A percentile compares a stretch with the other conserved stretches of the same genome.
phyloP scores from a whole-genome alignment of 257 asterid species.

The Solanum habrochaites region DNA sequence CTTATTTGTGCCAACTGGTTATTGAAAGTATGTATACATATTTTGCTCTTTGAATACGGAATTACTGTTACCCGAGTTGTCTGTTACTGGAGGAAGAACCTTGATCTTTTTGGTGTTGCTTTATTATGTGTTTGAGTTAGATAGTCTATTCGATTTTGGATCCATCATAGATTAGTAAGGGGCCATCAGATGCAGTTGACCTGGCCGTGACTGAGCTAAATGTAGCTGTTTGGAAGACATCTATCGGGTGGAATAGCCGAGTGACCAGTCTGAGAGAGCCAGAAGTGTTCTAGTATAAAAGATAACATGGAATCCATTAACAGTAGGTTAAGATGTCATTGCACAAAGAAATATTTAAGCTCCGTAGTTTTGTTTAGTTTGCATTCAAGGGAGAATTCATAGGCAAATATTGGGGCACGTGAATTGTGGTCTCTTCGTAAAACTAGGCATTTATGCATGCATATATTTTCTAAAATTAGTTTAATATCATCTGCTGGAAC shows the following conservation, averaged over 20 bases:
- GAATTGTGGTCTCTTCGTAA: background rate
- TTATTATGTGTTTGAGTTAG: background rate
- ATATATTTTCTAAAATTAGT: background rate
- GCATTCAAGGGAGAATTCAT: background rate
- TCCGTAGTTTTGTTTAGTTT: background rate
- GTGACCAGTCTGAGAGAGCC: background rate
- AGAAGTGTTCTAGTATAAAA: background rate
- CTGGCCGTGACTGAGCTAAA: background rate
- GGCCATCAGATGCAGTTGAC: background rate
- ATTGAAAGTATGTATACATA: background rate
- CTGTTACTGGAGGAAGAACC: background rate
- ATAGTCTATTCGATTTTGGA: background rate
- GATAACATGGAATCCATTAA: background rate
- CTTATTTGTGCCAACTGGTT: background rate
- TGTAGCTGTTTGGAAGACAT: background rate
- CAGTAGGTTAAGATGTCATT: background rate
- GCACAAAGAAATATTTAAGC: background rate
- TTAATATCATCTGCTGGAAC: background rate
- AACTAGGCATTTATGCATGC: background rate
- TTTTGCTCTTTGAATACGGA: background rate
- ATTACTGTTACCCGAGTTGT: background rate
- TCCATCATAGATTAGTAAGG: background rate
- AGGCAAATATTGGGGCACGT: background rate
- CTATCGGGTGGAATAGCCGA: background rate
- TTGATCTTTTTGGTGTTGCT: background rate